These are phyloP conservation scores for Rhizophagus clarus DNA, from an alignment of 192 early-diverging fungal genomes.

Conservation along the genomic window DNA sequence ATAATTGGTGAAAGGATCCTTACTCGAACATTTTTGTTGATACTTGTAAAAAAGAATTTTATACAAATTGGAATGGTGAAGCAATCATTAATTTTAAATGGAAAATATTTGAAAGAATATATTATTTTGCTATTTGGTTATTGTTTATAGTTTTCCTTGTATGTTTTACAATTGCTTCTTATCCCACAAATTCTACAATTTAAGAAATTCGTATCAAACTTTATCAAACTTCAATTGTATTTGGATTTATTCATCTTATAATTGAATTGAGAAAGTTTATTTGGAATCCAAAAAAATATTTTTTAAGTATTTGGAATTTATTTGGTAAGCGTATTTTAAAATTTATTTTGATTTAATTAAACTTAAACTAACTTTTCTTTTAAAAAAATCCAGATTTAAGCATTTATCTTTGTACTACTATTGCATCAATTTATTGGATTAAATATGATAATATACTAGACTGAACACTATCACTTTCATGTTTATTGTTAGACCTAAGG, in stretches of 20 bases:
- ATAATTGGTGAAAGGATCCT: not conserved
- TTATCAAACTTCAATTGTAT: not conserved
- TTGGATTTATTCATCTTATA: not conserved
- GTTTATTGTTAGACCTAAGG: no score
- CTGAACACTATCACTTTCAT: not conserved
- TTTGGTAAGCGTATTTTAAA: not conserved
- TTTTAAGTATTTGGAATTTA: not conserved
- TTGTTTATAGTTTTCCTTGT: not conserved
- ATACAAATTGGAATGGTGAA: slow-evolving; percentile 10
- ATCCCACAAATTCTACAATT: not conserved
- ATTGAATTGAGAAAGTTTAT: slow-evolving; percentile 11
- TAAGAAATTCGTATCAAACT: not conserved
- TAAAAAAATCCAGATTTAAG: not conserved
- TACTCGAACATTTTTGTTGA: not conserved
- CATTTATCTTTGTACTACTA: not conserved
- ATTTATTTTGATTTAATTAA: not conserved
- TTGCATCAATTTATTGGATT: slow-evolving; percentile 4
- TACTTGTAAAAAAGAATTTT: not conserved
- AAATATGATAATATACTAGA: not conserved
- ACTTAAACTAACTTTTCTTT: not conserved
- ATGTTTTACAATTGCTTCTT: not conserved
- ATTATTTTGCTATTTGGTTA: not conserved
- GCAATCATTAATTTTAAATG: slow-evolving; percentile 20
- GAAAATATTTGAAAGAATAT: not conserved
- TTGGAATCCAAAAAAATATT: not conserved